These are phyloP conservation scores for Stephania cephalantha DNA, from an alignment of 164 flowering plant species.

Conservation along the genomic window DNA sequence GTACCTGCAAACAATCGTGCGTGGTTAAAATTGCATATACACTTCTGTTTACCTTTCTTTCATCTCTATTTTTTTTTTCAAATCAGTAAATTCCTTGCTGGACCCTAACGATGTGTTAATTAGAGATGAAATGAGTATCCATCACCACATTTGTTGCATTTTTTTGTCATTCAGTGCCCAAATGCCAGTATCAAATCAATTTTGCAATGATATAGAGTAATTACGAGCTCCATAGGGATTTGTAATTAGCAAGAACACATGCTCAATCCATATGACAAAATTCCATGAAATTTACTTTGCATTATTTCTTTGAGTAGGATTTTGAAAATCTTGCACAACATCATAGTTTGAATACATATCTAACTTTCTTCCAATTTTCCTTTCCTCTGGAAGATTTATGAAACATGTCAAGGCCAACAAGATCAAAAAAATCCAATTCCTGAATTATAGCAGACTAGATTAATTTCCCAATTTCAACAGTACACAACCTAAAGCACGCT, in stretches of 20 bases:
- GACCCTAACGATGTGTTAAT: background rate
- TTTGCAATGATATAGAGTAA: background rate
- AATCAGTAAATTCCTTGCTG: background rate
- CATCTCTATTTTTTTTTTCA: background rate
- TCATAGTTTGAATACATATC: too few relatives aligned
- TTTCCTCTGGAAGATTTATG: too few relatives aligned
- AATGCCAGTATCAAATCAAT: background rate
- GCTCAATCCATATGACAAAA: background rate
- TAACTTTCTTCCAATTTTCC: too few relatives aligned
- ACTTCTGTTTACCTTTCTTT: background rate
- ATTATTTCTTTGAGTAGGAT: too few relatives aligned
- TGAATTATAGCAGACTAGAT: too few relatives aligned
- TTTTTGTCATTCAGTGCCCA: background rate
- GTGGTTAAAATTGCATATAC: background rate
- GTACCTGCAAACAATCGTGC: slow-evolving; percentile 49
- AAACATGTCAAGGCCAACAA: too few relatives aligned
- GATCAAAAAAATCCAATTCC: too few relatives aligned
- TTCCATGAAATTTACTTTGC: background rate
- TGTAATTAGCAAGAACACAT: background rate
- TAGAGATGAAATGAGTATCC: background rate
- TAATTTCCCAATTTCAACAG: too few relatives aligned
- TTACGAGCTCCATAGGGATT: background rate
- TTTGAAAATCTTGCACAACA: too few relatives aligned
- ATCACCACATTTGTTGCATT: background rate
- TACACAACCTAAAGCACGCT: too few relatives aligned